Evolutionary conservation across 2,329 filamentous ascomycete species (phyloP), one percentile per base, ranked within the genome.

Genomic region (Alternaria hordeiaustralica): DNA sequence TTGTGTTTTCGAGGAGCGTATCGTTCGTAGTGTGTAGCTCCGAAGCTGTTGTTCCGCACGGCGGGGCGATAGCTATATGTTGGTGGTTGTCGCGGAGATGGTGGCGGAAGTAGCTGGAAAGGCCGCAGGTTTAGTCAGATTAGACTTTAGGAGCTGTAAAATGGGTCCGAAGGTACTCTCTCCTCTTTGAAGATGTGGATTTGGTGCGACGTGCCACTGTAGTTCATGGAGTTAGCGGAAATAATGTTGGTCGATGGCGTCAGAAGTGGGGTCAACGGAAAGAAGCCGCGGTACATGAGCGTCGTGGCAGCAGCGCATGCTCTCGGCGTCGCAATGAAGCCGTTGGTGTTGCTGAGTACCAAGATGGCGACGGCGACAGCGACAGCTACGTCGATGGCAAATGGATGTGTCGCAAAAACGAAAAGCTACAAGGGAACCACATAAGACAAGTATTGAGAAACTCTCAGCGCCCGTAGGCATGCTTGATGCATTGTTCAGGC

Each of bases 381-480:
- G 1, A 30, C 28, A 30, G 28, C 28, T 30, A 3, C 11, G 2
- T 9, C 11, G 6, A 21, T 15, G 6, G 12, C 7, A 6, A 18
- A 1, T 33, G 18, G 33, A n/a, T n/a, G 15, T 23, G 23, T 46
- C 33, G 18, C 12, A n/a, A n/a, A 5, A 9, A 51, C 2, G 1
- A 21, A 45, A 58, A 15, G 30, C 45, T 60, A 47, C 20, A 61
- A 11, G 44, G 55, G 5, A 1, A 36, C 45, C 62, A 53, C 28
- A 44, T 21, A 21, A 28, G 33, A 33, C 6, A 21, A 50, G 4
- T 41, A 65, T 46, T 67, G 68, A 72, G 61, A 47, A 15, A 65
- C 59, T 74, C 71, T 74, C 71, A 66, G 67, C 36, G 36, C 75
- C 75, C 71, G 72, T 71, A 70, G 73, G 74, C 72, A 70, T 72